These are phyloP conservation scores for Monosporozyma siamensis DNA, from an alignment of 805 yeast species.

Conservation along the genomic window DNA sequence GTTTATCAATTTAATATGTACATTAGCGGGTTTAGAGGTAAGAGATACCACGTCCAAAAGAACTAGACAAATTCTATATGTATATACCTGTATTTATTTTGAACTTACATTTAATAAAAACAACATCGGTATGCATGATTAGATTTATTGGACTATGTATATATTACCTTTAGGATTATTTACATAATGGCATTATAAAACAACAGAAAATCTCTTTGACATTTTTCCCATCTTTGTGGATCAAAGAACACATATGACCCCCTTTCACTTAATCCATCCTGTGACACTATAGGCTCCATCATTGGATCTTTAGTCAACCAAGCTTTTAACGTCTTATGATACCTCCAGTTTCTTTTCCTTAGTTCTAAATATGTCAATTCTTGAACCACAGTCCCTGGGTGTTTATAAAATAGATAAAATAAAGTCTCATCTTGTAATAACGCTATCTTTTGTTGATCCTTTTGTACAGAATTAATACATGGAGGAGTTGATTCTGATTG, in stretches of 20 bases:
- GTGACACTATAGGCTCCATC: conserved; percentile 77
- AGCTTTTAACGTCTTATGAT: conserved; percentile 88
- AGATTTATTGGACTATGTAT: not conserved
- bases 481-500: conserved; percentile 25
- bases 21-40: conserved; percentile 89
- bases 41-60: conserved; percentile 82
- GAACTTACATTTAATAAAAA: conserved; percentile 1
- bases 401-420: conserved; percentile 86
- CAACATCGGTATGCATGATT: too few relatives aligned
- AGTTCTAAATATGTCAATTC: conserved; percentile 89
- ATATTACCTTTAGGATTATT: conserved; percentile 2
- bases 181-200: conserved; percentile 56
- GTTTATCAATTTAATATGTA: conserved; percentile 90
- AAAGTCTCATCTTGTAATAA: conserved; percentile 83
- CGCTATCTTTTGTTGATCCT: conserved; percentile 39
- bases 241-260: conserved; percentile 93
- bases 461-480: conserved; percentile 28
- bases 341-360: conserved; percentile 91
- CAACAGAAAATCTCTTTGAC: conserved; percentile 59
- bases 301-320: conserved; percentile 94
- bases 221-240: conserved; percentile 92
- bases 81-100: not conserved
- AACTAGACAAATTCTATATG: conserved; percentile 6
- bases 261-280: conserved; percentile 66
- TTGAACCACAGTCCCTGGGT: conserved; percentile 86